Evolutionary conservation across 1,139 yeast species (phyloP), one percentile per base, ranked within the genome.

Genomic region (Pichia sp.): DNA sequence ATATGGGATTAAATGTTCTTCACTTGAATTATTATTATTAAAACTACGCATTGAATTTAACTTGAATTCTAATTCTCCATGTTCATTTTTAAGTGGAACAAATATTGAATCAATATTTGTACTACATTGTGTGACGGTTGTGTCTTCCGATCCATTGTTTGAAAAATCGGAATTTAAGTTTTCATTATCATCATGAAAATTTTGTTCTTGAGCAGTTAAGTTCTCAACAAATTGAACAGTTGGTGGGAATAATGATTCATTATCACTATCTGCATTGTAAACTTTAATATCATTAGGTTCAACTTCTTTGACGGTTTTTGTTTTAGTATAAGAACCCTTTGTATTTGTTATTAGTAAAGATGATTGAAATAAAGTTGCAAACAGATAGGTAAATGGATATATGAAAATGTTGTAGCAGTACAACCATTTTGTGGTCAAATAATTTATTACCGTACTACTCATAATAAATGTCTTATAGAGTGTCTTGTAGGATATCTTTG

Each of bases 1-100:
- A 32, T 39, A 42, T 10, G 47, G 37, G 11, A 42, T 32, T 9
- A 28, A 8, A 20, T 43, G 30, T 7, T 45, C 51, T 23, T 47
- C 43, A 22, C 27, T 37, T 6, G 22, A 20, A 7, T 27, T 23
- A 31, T 28, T 42, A n/a, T 24, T 31, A 20, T 10, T 20, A 8
- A 22, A 1, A 22, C 22, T 22, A 32, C 25, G 6, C 4, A 22
- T 22, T 6, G 35, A 22, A 5, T 32, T 27, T 4, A 78, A 68
- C 9, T 71, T 71, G 79, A 82, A 79, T 49, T 76, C 80, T 20
- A 78, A 68, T 52, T 76, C 79, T 4, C 85, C 85, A 34, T 69
- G 66, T 11, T 62, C 64, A 54, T 76, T 76, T 43, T 74, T 76
- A 51, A 71, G 67, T 6, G 82, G 79, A 24, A 75, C 62, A 33